phyloP scores from a whole-genome alignment of 83 land plant genomes.

The Thuja plicata region DNA sequence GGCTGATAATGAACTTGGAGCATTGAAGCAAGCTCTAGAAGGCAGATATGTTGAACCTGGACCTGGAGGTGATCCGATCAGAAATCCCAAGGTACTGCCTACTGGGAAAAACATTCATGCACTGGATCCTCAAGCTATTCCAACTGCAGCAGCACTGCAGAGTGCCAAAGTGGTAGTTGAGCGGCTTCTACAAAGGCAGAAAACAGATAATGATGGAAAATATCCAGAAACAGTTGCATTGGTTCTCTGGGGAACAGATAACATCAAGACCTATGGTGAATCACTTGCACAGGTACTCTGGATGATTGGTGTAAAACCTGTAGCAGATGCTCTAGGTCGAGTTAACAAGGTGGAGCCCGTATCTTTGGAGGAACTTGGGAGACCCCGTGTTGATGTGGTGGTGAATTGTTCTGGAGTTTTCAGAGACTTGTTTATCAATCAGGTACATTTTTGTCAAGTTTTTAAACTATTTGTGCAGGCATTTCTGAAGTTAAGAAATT shows the following conservation, averaged over 20 bases:
- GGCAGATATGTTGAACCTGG: constrained; percentile 98
- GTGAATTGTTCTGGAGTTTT: constrained; percentile 99
- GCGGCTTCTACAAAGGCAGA: constrained; percentile 90
- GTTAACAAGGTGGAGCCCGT: constrained; percentile 95
- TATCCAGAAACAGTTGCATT: constrained; percentile 98
- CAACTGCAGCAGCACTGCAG: constrained; percentile 94
- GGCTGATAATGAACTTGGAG: constrained; percentile 92
- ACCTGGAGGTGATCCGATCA: constrained; percentile 98
- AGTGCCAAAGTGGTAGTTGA: constrained; percentile 97
- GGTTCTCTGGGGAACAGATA: constrained; percentile 99
- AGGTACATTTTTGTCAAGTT: constrained; percentile 44
- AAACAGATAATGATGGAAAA: constrained; percentile 81
- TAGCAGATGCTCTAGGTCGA: constrained; percentile 95
- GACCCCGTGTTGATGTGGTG: constrained; percentile 98
- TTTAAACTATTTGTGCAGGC: background rate
- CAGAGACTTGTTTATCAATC: constrained; percentile 98
- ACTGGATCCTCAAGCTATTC: constrained; percentile 96
- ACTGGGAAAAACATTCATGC: constrained; percentile 99
- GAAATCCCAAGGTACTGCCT: constrained; percentile 98
- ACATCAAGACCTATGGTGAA: constrained; percentile 99
- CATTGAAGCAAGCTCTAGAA: constrained; percentile 91
- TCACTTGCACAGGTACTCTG: constrained; percentile 97
- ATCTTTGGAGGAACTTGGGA: constrained; percentile 92
- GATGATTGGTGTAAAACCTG: constrained; percentile 94
- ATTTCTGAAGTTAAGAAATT: background rate